A percentile compares a stretch with the other conserved stretches of the same genome.
Conservation (phyloP, 805 yeast species). For the Blastobotrys americana region DNA sequence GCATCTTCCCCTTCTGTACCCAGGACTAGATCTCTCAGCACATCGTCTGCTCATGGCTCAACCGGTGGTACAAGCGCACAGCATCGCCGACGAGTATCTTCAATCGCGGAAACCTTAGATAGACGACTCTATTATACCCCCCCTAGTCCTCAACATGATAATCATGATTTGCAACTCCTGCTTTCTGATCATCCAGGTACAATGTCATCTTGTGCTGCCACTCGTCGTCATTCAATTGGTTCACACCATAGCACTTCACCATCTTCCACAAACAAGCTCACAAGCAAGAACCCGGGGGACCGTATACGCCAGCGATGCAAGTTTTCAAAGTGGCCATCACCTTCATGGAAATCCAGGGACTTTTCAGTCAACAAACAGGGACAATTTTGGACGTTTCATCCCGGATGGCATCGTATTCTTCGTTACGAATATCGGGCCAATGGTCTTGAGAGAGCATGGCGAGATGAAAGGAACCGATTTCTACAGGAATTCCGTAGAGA, state of each 20-base stretch:
- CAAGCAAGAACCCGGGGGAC: constrained; percentile 14
- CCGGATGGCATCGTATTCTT: constrained; percentile 23
- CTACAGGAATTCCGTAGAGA: constrained; percentile 22
- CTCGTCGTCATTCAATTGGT: background rate
- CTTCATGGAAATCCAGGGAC: constrained; percentile 15
- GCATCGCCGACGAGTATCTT: background rate
- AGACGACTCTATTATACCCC: background rate
- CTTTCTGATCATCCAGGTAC: background rate
- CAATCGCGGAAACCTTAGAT: background rate
- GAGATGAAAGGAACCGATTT: constrained; percentile 20
- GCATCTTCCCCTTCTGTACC: background rate
- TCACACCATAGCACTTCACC: background rate
- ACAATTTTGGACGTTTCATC: constrained; percentile 15
- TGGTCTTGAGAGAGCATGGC: constrained; percentile 22
- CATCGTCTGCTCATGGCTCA: background rate
- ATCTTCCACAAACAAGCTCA: background rate
- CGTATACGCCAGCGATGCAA: constrained; percentile 15
- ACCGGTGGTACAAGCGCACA: no score
- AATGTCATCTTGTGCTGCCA: background rate
- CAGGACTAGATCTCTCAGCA: background rate
- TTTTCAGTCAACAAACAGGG: constrained; percentile 8
- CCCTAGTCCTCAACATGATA: background rate
- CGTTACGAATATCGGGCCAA: constrained; percentile 17
- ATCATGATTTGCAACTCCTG: background rate
- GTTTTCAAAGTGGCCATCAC: constrained; percentile 18